Percentiles rank a stretch among this genome's conserved stretches.
These are phyloP conservation scores for Boletus rufocinnamomeus DNA, from an alignment of 768 basidiomycete genomes.

Conservation along the genomic window DNA sequence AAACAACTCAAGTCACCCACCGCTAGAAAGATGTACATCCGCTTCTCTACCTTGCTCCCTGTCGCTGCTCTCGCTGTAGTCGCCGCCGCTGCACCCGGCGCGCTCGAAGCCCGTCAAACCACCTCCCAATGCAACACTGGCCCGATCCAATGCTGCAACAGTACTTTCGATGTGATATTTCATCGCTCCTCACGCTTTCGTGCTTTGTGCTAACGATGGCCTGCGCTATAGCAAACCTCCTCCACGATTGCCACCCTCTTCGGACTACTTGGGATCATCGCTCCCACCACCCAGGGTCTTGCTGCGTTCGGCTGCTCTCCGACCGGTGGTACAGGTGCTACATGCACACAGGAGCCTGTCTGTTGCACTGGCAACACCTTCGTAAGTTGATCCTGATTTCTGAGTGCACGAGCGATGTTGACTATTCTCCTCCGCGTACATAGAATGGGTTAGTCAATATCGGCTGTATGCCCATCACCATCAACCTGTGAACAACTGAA, in stretches of 20 bases:
- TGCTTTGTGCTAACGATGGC: neutral
- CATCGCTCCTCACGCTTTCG: too few species aligned
- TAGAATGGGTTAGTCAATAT: slow-evolving; percentile 7
- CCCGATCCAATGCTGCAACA: slow-evolving; percentile 6
- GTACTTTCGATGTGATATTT: neutral
- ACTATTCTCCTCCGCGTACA: neutral
- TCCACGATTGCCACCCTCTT: neutral
- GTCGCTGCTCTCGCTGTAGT: too few species aligned
- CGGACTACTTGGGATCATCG: neutral
- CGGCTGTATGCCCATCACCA: too few species aligned
- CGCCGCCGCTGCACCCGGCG: slow-evolving; percentile 10
- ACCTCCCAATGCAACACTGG: slow-evolving; percentile 13
- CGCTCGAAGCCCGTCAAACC: slow-evolving; percentile 1
- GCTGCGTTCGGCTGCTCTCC: slow-evolving; percentile 11
- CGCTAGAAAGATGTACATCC: slow-evolving; percentile 8
- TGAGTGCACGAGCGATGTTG: neutral
- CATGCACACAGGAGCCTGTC: slow-evolving; percentile 12
- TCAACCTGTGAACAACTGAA: neutral
- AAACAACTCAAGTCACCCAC: neutral
- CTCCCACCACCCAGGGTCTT: neutral
- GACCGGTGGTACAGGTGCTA: neutral
- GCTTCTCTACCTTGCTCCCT: slow-evolving; percentile 10
- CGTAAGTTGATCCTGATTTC: neutral
- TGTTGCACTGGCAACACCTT: slow-evolving; percentile 12
- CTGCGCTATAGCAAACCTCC: neutral